Evolutionary conservation across 139 green algal species (phyloP), one percentile per base, ranked within the genome.

Genomic region (Chlorella vulgaris): DNA sequence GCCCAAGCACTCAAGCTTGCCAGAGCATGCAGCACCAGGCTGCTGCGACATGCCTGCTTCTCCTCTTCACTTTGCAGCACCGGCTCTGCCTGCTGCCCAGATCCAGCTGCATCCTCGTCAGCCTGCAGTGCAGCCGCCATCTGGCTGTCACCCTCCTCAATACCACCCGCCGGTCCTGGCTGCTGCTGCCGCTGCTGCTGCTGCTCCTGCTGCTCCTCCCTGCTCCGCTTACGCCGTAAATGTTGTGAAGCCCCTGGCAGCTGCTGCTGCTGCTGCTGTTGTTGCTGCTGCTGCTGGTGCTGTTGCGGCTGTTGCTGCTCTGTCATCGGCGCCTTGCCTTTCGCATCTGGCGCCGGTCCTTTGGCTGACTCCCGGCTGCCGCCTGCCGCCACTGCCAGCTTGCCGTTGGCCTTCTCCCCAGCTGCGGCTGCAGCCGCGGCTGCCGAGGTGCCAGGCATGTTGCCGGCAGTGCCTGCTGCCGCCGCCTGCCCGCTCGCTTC

Each of bases 271-370:
- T 60, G 35, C 55, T 53, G 51, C 74, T 55, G 60, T 39, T 62
- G 60, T n/a, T 35, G 60, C 39, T 69, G 55, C 38, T 69, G 58
- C 36, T 60, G 42, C 58, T 81, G 39, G 51, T 81, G 74, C 31
- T 35, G 60, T 13, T 78, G 74, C n/a, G 0, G 71, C 62, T 38
- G 62, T 29, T 38, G 29, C 62, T 69, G 62, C 29, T 39, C 69
- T 3, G 15, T 13, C 69, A 76, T 26, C 24, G 42, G 28, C 3
- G 40, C 42, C 39, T 76, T 76, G 28, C 69, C 69, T 40, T 76
- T 76, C 40, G 39, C 70, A 50, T 22, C 70, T 28, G 47, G 21
- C 15, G 70, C 70, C 0, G 3, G 24, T 10, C 33, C n/a, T n/a
- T n/a, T n/a, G n/a, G n/a, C n/a, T n/a, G n/a, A n/a, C n/a, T n/a